Evolutionary conservation across 768 basidiomycete genomes (phyloP).

Genomic region (Podaxis carcinomalis): DNA sequence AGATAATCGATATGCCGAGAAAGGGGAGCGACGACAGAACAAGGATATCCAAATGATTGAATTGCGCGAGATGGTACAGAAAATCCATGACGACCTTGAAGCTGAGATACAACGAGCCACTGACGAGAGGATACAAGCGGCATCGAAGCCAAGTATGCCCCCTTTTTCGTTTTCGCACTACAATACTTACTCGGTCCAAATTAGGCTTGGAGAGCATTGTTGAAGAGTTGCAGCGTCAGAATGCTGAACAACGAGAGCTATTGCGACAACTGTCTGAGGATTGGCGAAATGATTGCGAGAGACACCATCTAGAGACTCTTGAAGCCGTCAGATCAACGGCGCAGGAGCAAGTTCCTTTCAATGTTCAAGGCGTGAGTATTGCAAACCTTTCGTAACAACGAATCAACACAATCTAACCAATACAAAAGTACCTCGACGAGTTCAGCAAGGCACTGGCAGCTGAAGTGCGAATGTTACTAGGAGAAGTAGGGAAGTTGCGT

Average conservation of each 20-base stretch:
- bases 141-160: constrained; percentile 51
- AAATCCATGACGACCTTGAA: constrained; percentile 52
- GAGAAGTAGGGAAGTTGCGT: constrained; percentile 78
- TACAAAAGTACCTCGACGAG: constrained; percentile 71
- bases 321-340: constrained; percentile 68
- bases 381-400: not conserved
- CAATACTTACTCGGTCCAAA: constrained; percentile 14
- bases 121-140: constrained; percentile 48
- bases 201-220: constrained; percentile 58
- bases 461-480: constrained; percentile 80
- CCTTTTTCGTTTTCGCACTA: not conserved
- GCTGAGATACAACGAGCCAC: constrained; percentile 47
- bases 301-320: constrained; percentile 66
- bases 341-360: constrained; percentile 74
- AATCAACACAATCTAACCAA: not conserved
- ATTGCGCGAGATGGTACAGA: constrained; percentile 57
- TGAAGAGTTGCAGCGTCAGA: constrained; percentile 55
- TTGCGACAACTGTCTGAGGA: constrained; percentile 54
- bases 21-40: constrained; percentile 49
- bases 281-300: constrained; percentile 62
- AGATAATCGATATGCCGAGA: constrained; percentile 63
- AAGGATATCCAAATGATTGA: constrained; percentile 57
- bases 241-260: constrained; percentile 53
- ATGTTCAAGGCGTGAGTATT: constrained; percentile 71
- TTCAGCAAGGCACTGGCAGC: constrained; percentile 81